Evolutionary conservation across 345 rosid genomes (phyloP), one percentile per base, ranked within the genome.

Genomic region (Jatropha curcas): DNA sequence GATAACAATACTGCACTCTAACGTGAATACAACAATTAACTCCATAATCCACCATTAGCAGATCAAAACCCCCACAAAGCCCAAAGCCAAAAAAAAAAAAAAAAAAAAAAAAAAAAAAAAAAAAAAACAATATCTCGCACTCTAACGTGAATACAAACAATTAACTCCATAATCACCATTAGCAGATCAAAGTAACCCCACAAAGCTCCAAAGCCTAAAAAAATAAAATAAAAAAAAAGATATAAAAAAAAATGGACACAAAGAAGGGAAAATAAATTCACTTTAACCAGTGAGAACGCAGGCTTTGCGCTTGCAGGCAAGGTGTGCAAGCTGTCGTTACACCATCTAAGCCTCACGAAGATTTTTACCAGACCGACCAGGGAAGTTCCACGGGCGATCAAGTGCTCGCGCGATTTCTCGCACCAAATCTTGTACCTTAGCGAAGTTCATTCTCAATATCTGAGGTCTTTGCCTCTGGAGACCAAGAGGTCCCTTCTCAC

Each of bases 291-390:
- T 86, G 72, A 92, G 88, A n/a, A n/a, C n/a, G n/a, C n/a, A 70
- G 95, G 93, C 75, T n/a, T 90, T 92, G 27, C 90, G 89, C 82
- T 87, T 90, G 56, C n/a, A 92, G 88, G 65, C 87, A 82, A 77
- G 95, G 97, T n/a, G 65, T 92, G n/a, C 93, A 52, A 92, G 97
- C 83, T 92, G 95, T n/a, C n/a, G 73, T 92, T 89, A 73, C 97
- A 92, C 97, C 97, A 89, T 9, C 90, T 79, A 60, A 92, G 88
- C 45, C 95, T 87, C 97, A 92, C 1, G 95, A 92, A n/a, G n/a
- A n/a, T n/a, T n/a, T 84, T 92, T 92, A 41, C 93, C 97, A 22
- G 93, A 90, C 24, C 93, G 89, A 61, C 95, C 92, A 8, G 93
- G 92, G n/a, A n/a, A 69, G 88, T 85, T 33, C 97, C 97, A 34